phyloP scores from a whole-genome alignment of 306 rosid species.

The Corylus avellana region DNA sequence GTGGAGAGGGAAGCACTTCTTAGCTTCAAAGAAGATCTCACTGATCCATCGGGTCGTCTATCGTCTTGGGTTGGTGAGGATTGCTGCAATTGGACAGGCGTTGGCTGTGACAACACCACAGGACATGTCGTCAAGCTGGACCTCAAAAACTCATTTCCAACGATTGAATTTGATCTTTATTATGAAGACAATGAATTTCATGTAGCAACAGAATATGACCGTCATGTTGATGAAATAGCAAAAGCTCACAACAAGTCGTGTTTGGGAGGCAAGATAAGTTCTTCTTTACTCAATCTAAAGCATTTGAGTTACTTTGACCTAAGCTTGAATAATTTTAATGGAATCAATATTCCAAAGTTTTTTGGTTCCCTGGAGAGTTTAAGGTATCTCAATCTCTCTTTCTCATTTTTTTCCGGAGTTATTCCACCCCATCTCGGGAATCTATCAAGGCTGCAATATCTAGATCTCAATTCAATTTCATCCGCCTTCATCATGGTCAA shows the following conservation, averaged over 20 bases:
- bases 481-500: too few relatives aligned
- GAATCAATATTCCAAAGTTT: background rate
- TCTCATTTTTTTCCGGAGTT: background rate
- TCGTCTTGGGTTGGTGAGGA: background rate
- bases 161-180: too few relatives aligned
- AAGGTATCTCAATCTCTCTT: background rate
- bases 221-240: too few relatives aligned
- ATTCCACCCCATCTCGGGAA: too few relatives aligned
- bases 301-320: background rate
- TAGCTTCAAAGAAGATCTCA: slow-evolving; percentile 15
- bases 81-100: slow-evolving; percentile 31
- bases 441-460: too few relatives aligned
- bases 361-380: background rate
- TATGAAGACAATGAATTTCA: too few relatives aligned
- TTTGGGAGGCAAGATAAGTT: too few relatives aligned
- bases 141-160: background rate
- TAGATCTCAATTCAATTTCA: too few relatives aligned
- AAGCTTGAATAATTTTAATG: background rate
- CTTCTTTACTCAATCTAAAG: background rate
- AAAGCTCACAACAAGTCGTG: too few relatives aligned
- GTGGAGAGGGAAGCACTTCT: background rate
- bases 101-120: slow-evolving; percentile 23
- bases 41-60: slow-evolving; percentile 1
- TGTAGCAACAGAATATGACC: too few relatives aligned
- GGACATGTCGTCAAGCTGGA: slow-evolving; percentile 26